Conservation (phyloP, 306 rosid genomes). For the Cicer bijugum region DNA sequence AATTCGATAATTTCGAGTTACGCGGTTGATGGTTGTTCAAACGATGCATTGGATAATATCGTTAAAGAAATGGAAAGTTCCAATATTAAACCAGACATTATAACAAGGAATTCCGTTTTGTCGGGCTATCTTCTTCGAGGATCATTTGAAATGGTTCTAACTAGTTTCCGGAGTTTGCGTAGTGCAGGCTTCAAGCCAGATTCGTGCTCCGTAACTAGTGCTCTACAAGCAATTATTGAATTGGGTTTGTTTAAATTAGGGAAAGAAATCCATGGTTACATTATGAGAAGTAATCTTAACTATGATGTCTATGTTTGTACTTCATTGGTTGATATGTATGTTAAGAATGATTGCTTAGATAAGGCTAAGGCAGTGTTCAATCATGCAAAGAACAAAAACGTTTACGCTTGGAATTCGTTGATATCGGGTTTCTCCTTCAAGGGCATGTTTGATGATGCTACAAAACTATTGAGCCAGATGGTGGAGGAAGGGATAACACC, state of each 20-base stretch:
- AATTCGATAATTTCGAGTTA: conserved; percentile 65
- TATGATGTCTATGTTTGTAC: conserved; percentile 64
- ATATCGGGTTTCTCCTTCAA: conserved; percentile 70
- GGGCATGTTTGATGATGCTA: conserved; percentile 60
- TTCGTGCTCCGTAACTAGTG: conserved; percentile 66
- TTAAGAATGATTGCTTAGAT: conserved; percentile 59
- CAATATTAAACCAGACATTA: conserved; percentile 61
- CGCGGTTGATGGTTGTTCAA: conserved; percentile 51
- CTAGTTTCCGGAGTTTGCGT: conserved; percentile 55
- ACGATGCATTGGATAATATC: conserved; percentile 49
- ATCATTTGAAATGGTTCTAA: conserved; percentile 48
- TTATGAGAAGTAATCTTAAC: conserved; percentile 58
- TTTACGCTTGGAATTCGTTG: conserved; percentile 71
- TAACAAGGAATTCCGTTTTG: conserved; percentile 73
- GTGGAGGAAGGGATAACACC: conserved; percentile 57
- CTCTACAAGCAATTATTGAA: conserved; percentile 61
- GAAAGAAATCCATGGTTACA: conserved; percentile 67
- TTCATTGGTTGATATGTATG: conserved; percentile 71
- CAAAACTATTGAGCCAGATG: conserved; percentile 54
- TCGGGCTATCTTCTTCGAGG: conserved; percentile 69
- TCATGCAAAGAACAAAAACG: conserved; percentile 58
- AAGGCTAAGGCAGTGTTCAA: conserved; percentile 56
- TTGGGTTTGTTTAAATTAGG: conserved; percentile 56
- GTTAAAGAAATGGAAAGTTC: conserved; percentile 54
- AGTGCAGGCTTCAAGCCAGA: conserved; percentile 57